Conservation (phyloP, 2,329 filamentous ascomycete genomes). For the Colletotrichum australisinense region DNA sequence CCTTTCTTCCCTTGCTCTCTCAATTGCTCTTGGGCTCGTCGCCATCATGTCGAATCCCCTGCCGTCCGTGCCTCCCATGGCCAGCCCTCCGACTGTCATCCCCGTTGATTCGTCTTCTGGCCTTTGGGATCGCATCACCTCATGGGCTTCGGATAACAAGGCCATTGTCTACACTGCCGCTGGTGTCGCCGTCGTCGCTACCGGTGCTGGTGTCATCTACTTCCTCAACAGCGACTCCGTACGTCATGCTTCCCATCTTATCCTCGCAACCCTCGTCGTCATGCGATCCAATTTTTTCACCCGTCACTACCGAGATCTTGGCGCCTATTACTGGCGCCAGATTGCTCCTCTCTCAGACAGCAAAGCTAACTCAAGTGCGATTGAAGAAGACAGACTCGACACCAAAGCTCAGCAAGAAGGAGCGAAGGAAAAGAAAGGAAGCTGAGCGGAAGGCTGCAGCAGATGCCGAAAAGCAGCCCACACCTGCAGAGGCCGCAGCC, state of each 20-base stretch:
- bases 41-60: conserved; percentile 57
- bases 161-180: conserved; percentile 95
- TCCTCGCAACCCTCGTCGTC: conserved; percentile 7
- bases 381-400: conserved; percentile 52
- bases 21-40: conserved; percentile 36
- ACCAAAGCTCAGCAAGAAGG: conserved; percentile 89
- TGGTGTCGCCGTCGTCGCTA: conserved; percentile 91
- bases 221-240: conserved; percentile 78
- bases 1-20: conserved; percentile 38
- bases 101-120: conserved; percentile 71
- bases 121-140: conserved; percentile 89
- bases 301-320: conserved; percentile 19
- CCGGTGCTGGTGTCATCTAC: conserved; percentile 91
- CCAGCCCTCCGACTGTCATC: conserved; percentile 55
- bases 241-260: conserved; percentile 43
- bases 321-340: background rate
- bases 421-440: conserved; percentile 89
- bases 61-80: conserved; percentile 58
- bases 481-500: conserved; percentile 41
- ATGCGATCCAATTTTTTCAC: conserved; percentile 22
- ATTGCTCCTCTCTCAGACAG: background rate
- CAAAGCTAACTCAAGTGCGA: conserved; percentile 32
- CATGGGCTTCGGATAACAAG: conserved; percentile 96
- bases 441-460: conserved; percentile 69
- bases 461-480: conserved; percentile 51